A percentile compares a stretch with the other conserved stretches of the same genome.
Conservation (phyloP, 768 basidiomycete genomes). For the Leccinum disarticulatum region DNA sequence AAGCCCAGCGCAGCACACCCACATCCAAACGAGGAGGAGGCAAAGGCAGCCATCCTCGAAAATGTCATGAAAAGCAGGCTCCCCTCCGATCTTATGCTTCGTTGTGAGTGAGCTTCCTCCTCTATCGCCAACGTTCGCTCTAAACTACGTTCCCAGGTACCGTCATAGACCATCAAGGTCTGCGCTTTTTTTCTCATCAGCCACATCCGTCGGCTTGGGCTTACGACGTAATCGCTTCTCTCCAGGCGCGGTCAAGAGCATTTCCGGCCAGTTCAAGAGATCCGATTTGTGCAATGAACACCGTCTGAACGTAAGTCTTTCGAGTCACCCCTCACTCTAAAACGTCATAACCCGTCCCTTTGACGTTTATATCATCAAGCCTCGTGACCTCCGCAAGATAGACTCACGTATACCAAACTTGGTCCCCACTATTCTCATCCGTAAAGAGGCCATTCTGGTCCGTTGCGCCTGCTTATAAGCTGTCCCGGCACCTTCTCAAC, state of each 20-base stretch:
- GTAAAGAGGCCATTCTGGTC: slow-evolving; percentile 86
- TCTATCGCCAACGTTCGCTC: slow-evolving; percentile 13
- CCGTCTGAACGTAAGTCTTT: slow-evolving; percentile 75
- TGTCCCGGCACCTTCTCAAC: slow-evolving; percentile 13
- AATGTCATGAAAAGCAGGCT: slow-evolving; percentile 86
- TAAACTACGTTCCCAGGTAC: slow-evolving; percentile 58
- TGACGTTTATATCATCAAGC: slow-evolving; percentile 46
- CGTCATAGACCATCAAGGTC: slow-evolving; percentile 81
- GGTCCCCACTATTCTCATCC: slow-evolving; percentile 88
- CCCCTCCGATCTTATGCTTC: slow-evolving; percentile 85
- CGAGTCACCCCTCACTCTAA: slow-evolving; percentile 12
- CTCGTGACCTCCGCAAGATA: slow-evolving; percentile 95
- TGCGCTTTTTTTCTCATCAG: slow-evolving; percentile 21
- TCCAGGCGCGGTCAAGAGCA: slow-evolving; percentile 80
- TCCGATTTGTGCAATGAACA: slow-evolving; percentile 87
- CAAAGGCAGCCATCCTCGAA: slow-evolving; percentile 73
- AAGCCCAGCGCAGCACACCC: slow-evolving; percentile 1
- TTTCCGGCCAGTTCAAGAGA: slow-evolving; percentile 88
- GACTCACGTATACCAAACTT: slow-evolving; percentile 93
- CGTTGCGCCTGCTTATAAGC: slow-evolving; percentile 26
- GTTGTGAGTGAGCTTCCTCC: slow-evolving; percentile 59
- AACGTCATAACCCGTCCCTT: slow-evolving; percentile 20
- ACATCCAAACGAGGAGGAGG: slow-evolving; percentile 59
- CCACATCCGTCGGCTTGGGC: slow-evolving; percentile 6
- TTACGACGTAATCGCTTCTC: slow-evolving; percentile 31